Percentiles rank a stretch among this genome's conserved stretches.
These are phyloP conservation scores for Talaromyces marneffei DNA, from an alignment of 2,329 filamentous ascomycete species.

Conservation along the genomic window DNA sequence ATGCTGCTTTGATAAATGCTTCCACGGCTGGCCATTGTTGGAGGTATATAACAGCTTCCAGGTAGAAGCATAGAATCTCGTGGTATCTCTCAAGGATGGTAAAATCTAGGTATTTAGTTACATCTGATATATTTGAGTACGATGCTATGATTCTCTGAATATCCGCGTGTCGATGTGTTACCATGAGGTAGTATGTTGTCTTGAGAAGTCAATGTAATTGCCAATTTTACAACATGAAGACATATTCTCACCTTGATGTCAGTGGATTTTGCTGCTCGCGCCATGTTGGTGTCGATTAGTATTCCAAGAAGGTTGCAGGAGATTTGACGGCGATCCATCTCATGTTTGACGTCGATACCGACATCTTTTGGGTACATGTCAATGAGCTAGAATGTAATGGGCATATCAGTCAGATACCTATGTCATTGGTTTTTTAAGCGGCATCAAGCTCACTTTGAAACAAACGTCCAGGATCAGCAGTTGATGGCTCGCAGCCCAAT, in stretches of 20 bases:
- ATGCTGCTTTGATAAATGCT: background rate
- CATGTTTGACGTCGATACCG: constrained; percentile 27
- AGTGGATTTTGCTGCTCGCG: constrained; percentile 39
- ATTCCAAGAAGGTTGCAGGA: constrained; percentile 65
- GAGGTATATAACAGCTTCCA: constrained; percentile 2
- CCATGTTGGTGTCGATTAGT: constrained; percentile 43
- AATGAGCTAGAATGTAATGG: constrained; percentile 41
- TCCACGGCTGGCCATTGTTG: background rate
- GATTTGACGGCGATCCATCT: constrained; percentile 55
- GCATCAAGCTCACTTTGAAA: background rate
- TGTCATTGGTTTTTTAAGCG: too few species aligned
- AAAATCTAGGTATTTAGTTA: background rate
- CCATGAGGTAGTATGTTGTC: background rate
- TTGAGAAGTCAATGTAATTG: background rate
- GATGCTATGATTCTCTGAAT: background rate
- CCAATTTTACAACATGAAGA: background rate
- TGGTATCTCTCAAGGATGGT: background rate
- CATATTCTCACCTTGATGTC: constrained; percentile 31
- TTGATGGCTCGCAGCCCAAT: background rate
- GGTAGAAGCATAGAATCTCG: constrained; percentile 4
- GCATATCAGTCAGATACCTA: background rate
- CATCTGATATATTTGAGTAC: background rate
- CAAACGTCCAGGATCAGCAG: constrained; percentile 1
- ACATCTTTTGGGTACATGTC: constrained; percentile 28
- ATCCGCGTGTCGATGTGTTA: background rate